Percentiles rank a stretch among this genome's conserved stretches.
These are phyloP conservation scores for Jaapia argillacea DNA, from an alignment of 768 basidiomycete species.

Conservation along the genomic window DNA sequence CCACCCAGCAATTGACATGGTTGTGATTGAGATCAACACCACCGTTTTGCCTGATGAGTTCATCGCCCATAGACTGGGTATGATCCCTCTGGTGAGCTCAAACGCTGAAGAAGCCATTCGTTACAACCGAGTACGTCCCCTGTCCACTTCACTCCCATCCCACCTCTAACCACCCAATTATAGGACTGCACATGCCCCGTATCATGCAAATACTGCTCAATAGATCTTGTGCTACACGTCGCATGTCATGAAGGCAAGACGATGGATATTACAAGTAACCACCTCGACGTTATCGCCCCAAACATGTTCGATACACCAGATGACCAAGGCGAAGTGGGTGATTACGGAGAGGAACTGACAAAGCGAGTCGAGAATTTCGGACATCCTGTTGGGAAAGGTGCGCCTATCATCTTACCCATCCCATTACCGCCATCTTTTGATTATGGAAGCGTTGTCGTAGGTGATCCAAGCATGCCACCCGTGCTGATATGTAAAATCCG, in stretches of 20 bases:
- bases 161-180: slow-evolving; percentile 1
- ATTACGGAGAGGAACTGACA: slow-evolving; percentile 59
- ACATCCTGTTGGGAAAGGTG: slow-evolving; percentile 77
- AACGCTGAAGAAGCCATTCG: slow-evolving; percentile 86
- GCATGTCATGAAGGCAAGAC: slow-evolving; percentile 59
- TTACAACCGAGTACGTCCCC: slow-evolving; percentile 51
- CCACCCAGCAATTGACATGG: slow-evolving; percentile 85
- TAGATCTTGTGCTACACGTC: slow-evolving; percentile 72
- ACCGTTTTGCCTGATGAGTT: slow-evolving; percentile 95
- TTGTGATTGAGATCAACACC: slow-evolving; percentile 85
- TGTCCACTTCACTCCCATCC: slow-evolving; percentile 2
- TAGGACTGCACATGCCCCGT: slow-evolving; percentile 92
- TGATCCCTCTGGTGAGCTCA: slow-evolving; percentile 82
- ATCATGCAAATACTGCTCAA: slow-evolving; percentile 79
- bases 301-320: slow-evolving; percentile 15
- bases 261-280: slow-evolving; percentile 80
- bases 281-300: slow-evolving; percentile 28
- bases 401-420: slow-evolving; percentile 13
- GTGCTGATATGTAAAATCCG: slow-evolving; percentile 87
- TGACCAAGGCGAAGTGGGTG: slow-evolving; percentile 25
- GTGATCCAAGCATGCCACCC: slow-evolving; percentile 50
- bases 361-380: slow-evolving; percentile 74
- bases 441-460: too few species aligned
- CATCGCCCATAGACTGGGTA: slow-evolving; percentile 90
- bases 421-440: slow-evolving; percentile 5